Conservation (phyloP, 306 rosid genomes). For the Quercus alba region DNA sequence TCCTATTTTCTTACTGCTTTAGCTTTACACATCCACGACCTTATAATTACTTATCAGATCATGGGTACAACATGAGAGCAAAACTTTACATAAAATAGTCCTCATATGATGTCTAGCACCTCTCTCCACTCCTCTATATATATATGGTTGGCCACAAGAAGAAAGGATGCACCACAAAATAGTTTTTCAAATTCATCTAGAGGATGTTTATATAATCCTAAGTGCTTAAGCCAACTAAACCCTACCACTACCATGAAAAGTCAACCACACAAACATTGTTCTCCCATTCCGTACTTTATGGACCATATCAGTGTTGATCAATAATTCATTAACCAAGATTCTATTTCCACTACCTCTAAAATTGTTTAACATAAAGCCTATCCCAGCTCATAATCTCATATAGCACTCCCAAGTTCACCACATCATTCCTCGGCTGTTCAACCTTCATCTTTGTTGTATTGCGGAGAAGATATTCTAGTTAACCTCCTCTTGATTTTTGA, state of each 20-base stretch:
- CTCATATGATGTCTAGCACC: not conserved
- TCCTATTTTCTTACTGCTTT: not conserved
- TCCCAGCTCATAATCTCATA: not conserved
- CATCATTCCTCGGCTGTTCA: not conserved
- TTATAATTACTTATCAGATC: not conserved
- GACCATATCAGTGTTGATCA: not conserved
- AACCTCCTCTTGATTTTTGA: not conserved
- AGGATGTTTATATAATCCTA: not conserved
- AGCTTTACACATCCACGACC: not conserved
- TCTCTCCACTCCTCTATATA: not conserved
- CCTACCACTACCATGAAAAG: not conserved
- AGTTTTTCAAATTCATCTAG: not conserved
- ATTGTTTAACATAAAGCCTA: not conserved
- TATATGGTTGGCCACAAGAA: not conserved
- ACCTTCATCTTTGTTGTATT: not conserved
- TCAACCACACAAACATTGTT: not conserved
- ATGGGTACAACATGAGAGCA: not conserved
- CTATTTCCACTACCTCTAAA: not conserved
- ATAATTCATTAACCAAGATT: not conserved
- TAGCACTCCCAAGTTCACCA: not conserved
- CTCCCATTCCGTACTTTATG: not conserved
- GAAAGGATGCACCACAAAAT: not conserved
- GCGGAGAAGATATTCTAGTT: not conserved
- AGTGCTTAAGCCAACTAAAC: not conserved
- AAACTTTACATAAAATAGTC: not conserved